Evolutionary conservation across 371 early-diverging fungal species (phyloP), one percentile per base, ranked within the genome.

Genomic region (Smittium culicis): DNA sequence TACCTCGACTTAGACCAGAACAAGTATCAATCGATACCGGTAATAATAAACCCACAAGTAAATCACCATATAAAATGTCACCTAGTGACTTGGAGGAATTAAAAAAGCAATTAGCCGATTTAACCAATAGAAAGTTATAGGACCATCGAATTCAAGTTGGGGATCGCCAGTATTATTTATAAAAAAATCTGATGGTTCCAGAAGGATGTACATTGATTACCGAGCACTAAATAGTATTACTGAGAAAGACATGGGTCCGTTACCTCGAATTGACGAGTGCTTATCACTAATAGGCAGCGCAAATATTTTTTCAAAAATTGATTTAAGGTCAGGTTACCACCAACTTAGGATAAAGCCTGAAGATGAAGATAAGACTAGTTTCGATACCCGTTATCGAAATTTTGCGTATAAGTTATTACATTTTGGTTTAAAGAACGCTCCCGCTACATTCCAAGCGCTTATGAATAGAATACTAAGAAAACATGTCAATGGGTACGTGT

Each of bases 391-490:
- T 2, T 72, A 65, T 27, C 81, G 82, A 0, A 68, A 69, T 0
- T 85, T 67, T 68, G 75, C 80, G 58, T 82, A 68, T 61, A 16
- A 64, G 8, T 79, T 80, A 0, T 75, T 84, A 76, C 80, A 83
- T 0, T 81, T 84, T 68, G 82, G 80, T 0, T 66, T 80, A 24
- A 68, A 63, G 0, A 79, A 75, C 57, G 80, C 80, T 2, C 81
- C 80, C 5, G 68, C 72, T 20, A 73, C 75, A 0, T 84, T 84
- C 62, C 79, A 79, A 56, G 17, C 63, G 0, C 24, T 69, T 1
- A 80, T 85, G 74, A 74, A 76, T 55, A 16, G 66, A 0, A 64
- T 81, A 0, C 71, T 86, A 0, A 35, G 67, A 59, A 31, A 59
- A 59, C n/a, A 14, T 32, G 16, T 59, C 5, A n/a, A 59, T 59